Evolutionary conservation across 257 asterid species (phyloP).

Genomic region (Thymus quinquecostatus): DNA sequence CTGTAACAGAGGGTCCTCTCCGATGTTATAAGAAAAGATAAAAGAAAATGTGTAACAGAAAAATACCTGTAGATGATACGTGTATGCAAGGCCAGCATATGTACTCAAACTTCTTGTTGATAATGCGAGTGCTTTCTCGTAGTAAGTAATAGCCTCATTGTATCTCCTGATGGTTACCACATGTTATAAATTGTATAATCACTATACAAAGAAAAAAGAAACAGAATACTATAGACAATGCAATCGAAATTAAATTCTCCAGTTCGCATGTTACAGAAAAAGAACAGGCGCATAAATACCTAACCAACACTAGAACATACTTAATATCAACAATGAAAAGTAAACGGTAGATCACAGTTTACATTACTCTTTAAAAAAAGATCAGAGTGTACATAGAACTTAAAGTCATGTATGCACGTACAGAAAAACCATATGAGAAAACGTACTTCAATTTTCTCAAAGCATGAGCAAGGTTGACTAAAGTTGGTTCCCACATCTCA

Average conservation of each 20-base stretch:
- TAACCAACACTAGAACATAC: not conserved
- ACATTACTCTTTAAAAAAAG: too few species aligned
- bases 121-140: constrained; percentile 94
- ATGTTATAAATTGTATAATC: constrained; percentile 18
- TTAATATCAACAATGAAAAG: not conserved
- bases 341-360: not conserved
- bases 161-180: constrained; percentile 66
- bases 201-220: not conserved
- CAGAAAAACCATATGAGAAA: not conserved
- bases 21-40: not conserved
- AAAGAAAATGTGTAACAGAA: not conserved
- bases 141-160: constrained; percentile 77
- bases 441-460: constrained; percentile 83
- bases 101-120: constrained; percentile 90
- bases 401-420: too few species aligned
- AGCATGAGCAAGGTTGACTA: constrained; percentile 94
- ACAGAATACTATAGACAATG: not conserved
- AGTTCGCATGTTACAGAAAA: not conserved
- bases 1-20: not conserved
- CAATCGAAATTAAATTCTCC: not conserved
- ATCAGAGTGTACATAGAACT: too few species aligned
- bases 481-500: constrained; percentile 99
- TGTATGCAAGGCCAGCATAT: constrained; percentile 95
- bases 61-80: constrained; percentile 85
- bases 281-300: not conserved